phyloP scores from a whole-genome alignment of 192 early-diverging fungal genomes.

The Coemansia sp. region DNA sequence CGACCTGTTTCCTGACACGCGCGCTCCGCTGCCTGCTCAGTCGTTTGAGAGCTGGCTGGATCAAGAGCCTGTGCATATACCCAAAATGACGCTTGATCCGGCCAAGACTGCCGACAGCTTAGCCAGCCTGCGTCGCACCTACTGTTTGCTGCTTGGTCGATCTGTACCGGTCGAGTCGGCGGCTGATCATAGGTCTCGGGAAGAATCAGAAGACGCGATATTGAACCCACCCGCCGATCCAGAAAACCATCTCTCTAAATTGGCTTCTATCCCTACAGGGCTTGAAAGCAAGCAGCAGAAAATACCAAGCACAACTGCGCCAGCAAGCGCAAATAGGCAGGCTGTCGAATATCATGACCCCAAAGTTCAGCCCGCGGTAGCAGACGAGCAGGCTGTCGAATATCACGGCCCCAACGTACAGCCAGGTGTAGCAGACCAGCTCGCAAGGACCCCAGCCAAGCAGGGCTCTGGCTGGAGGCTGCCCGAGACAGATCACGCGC shows the following conservation, averaged over 20 bases:
- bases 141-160: neutral
- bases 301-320: no score
- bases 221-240: no score
- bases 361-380: neutral
- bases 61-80: constrained; percentile 45
- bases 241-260: no score
- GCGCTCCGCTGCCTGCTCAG: constrained; percentile 55
- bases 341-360: no score
- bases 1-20: constrained; percentile 86
- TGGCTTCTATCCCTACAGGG: no score
- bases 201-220: no score
- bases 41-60: constrained; percentile 63
- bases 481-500: constrained; percentile 25
- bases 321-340: no score
- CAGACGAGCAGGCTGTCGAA: neutral
- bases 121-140: constrained; percentile 16
- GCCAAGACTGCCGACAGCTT: constrained; percentile 20
- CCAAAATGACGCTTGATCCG: constrained; percentile 39
- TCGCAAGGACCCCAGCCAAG: neutral
- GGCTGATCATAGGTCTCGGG: no score
- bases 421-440: neutral
- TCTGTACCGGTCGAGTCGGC: neutral
- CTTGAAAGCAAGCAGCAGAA: no score
- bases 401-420: neutral
- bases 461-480: constrained; percentile 4